A percentile compares a stretch with the other conserved stretches of the same genome.
phyloP scores from a whole-genome alignment of 2,329 filamentous ascomycete genomes.

The Nemania sp. region DNA sequence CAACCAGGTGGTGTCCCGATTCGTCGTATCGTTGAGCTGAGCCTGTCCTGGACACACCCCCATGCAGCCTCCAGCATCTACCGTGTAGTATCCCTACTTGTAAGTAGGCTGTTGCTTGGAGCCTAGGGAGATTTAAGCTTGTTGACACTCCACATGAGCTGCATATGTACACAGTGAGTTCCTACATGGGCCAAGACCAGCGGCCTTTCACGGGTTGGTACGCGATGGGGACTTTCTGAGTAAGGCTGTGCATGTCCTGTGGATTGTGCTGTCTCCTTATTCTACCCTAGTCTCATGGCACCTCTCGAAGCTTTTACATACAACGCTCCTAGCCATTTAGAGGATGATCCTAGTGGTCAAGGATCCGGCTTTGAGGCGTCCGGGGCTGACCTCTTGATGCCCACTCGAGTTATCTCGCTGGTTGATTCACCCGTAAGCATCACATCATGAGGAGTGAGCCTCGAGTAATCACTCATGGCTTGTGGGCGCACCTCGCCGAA shows the following conservation, averaged over 20 bases:
- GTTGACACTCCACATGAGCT: slow-evolving; percentile 11
- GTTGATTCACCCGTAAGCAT: slow-evolving; percentile 34
- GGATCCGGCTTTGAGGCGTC: slow-evolving; percentile 26
- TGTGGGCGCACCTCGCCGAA: slow-evolving; percentile 15
- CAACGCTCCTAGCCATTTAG: not conserved
- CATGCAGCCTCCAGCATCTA: slow-evolving; percentile 13
- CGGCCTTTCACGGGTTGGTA: not conserved
- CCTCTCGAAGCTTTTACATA: slow-evolving; percentile 11
- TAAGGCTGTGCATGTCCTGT: slow-evolving; percentile 22
- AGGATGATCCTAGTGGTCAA: slow-evolving; percentile 19
- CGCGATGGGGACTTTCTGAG: slow-evolving; percentile 17
- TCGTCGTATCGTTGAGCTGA: slow-evolving; percentile 31
- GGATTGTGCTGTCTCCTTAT: slow-evolving; percentile 13
- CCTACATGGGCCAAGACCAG: not conserved
- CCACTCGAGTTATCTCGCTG: slow-evolving; percentile 19
- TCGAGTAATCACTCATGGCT: slow-evolving; percentile 37
- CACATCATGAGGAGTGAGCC: slow-evolving; percentile 35
- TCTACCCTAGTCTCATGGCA: slow-evolving; percentile 15
- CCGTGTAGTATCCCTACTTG: not conserved
- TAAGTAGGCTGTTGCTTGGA: slow-evolving; percentile 8
- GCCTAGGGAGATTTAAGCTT: not conserved
- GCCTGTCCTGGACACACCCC: slow-evolving; percentile 17
- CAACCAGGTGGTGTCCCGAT: slow-evolving; percentile 15
- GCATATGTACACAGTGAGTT: slow-evolving; percentile 18
- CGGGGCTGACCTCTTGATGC: slow-evolving; percentile 27